Evolutionary conservation across 1,284 basidiomycete genomes (phyloP).

Genomic region (Microbotryum silenes-acaulis): DNA sequence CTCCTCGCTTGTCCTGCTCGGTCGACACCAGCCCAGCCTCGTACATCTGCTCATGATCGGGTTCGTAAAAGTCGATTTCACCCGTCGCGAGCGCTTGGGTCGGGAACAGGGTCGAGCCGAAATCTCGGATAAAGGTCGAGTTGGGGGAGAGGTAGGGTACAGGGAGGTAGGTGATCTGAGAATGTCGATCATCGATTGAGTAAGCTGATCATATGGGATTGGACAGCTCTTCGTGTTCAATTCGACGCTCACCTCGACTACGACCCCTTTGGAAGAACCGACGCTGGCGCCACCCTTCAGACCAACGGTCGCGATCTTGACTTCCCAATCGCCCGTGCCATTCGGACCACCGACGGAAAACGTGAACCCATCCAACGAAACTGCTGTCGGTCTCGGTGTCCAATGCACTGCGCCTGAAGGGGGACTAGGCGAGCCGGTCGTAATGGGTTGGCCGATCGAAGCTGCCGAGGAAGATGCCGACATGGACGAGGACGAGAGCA

Average conservation of each 20-base stretch:
- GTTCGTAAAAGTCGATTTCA: slow-evolving; percentile 18
- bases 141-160: slow-evolving; percentile 22
- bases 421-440: neutral
- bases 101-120: slow-evolving; percentile 26
- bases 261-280: slow-evolving; percentile 16
- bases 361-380: slow-evolving; percentile 24
- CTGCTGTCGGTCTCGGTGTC: slow-evolving; percentile 22
- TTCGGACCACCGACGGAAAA: slow-evolving; percentile 9
- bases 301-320: slow-evolving; percentile 24
- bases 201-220: neutral
- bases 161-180: slow-evolving; percentile 27
- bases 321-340: slow-evolving; percentile 20
- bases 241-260: slow-evolving; percentile 21
- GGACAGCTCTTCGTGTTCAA: neutral
- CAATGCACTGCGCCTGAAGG: slow-evolving; percentile 3
- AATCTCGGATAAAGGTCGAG: slow-evolving; percentile 27
- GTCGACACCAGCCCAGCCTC: slow-evolving; percentile 18
- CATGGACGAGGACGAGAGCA: neutral
- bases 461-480: slow-evolving; percentile 8
- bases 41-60: slow-evolving; percentile 1
- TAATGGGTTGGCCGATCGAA: slow-evolving; percentile 1
- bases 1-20: slow-evolving; percentile 4
- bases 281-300: slow-evolving; percentile 26
- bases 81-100: slow-evolving; percentile 18
- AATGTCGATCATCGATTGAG: neutral